Conservation (phyloP, 192 early-diverging fungal species). For the Rhizophagus prolifer region DNA sequence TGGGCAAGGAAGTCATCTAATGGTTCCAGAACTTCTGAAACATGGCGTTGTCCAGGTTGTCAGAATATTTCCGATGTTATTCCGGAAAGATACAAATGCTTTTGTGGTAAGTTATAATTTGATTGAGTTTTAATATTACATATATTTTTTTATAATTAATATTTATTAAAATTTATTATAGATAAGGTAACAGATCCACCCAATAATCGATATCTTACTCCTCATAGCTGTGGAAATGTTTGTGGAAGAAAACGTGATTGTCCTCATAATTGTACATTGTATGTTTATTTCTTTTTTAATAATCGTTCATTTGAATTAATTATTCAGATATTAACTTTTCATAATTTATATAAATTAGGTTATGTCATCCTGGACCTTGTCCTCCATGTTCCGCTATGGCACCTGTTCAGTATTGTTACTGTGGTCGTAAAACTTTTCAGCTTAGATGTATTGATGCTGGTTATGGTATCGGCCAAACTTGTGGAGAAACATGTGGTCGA, state of each 20-base stretch:
- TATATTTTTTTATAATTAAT: not conserved
- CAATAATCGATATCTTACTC: slow-evolving; percentile 59
- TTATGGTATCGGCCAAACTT: slow-evolving; percentile 65
- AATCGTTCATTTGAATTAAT: not conserved
- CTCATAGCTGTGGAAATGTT: slow-evolving; percentile 83
- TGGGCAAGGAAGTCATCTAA: slow-evolving; percentile 68
- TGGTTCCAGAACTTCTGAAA: slow-evolving; percentile 27
- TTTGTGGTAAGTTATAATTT: slow-evolving; percentile 64
- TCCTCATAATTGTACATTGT: slow-evolving; percentile 74
- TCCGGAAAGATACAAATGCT: slow-evolving; percentile 80
- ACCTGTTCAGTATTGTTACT: slow-evolving; percentile 76
- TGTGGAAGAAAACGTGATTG: slow-evolving; percentile 71
- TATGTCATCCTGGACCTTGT: slow-evolving; percentile 94
- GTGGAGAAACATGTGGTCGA: slow-evolving; percentile 68
- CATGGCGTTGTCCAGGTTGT: slow-evolving; percentile 94
- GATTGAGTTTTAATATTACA: not conserved
- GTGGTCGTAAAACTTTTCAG: slow-evolving; percentile 69
- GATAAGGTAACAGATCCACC: slow-evolving; percentile 68
- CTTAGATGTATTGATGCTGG: slow-evolving; percentile 74
- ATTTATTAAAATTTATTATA: not conserved
- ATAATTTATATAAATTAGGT: slow-evolving; percentile 36
- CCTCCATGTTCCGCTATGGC: slow-evolving; percentile 84
- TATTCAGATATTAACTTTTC: not conserved
- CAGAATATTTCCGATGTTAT: slow-evolving; percentile 65
- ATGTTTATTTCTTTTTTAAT: slow-evolving; percentile 27